Conservation (phyloP, 2,329 filamentous ascomycete genomes). For the Trichothecium sympodiale region DNA sequence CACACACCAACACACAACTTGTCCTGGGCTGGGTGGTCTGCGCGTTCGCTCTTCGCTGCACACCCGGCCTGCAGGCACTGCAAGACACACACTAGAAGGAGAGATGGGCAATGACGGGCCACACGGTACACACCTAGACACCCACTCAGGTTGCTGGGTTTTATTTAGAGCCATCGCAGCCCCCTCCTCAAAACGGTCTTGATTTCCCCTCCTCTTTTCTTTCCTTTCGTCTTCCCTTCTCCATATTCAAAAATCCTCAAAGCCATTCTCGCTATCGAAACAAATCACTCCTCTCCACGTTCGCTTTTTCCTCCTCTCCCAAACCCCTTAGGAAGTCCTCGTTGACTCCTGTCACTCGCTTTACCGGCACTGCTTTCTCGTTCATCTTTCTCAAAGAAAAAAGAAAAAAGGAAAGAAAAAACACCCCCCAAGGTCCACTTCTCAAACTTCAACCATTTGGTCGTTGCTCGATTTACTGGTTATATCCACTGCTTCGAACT, state of each 20-base stretch:
- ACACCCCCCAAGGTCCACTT: background rate
- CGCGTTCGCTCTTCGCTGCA: no score
- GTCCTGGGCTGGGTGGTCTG: no score
- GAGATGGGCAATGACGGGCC: no score
- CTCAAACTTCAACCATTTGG: background rate
- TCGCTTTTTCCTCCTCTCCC: constrained; percentile 35
- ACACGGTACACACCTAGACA: no score
- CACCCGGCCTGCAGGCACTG: no score
- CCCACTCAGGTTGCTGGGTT: no score
- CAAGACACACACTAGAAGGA: no score
- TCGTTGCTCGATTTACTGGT: no score
- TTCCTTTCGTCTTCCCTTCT: constrained; percentile 5
- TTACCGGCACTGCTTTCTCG: constrained; percentile 40
- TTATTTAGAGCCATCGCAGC: no score
- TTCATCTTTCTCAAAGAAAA: constrained; percentile 24
- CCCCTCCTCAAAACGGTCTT: no score
- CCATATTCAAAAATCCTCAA: constrained; percentile 6
- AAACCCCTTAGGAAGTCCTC: constrained; percentile 54
- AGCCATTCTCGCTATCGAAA: constrained; percentile 10
- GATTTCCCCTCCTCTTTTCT: constrained; percentile 1
- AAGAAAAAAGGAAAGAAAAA: background rate
- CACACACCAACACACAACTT: no score
- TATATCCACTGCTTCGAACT: no score
- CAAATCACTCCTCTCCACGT: constrained; percentile 23
- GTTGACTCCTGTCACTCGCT: constrained; percentile 68